A percentile compares a stretch with the other conserved stretches of the same genome.
Conservation (phyloP, 208 protist species). For the Leishmania turanica region DNA sequence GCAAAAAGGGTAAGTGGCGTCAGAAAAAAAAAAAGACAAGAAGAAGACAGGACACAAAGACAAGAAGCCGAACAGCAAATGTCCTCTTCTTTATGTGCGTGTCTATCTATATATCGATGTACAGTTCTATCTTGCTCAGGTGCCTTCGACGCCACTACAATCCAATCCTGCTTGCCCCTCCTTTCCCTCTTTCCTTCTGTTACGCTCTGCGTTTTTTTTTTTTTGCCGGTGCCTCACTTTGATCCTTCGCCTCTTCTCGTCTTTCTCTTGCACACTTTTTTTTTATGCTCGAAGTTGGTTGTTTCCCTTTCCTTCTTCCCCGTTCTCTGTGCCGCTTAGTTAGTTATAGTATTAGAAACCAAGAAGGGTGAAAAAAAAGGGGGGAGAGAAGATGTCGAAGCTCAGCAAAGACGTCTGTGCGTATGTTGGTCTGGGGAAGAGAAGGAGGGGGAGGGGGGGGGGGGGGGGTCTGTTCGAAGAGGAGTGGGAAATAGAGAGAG, state of each 20-base stretch:
- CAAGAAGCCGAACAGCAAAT: background rate
- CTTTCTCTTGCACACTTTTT: background rate
- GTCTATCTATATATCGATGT: constrained; percentile 20
- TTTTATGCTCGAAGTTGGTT: background rate
- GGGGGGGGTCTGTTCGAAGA: background rate
- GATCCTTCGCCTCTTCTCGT: background rate
- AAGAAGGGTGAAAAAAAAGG: background rate
- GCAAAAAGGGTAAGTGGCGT: background rate
- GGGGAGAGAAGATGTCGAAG: constrained; percentile 6
- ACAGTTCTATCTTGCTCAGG: constrained; percentile 8
- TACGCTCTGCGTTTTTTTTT: constrained; percentile 3
- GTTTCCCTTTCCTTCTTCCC: background rate
- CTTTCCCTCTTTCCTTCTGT: constrained; percentile 17
- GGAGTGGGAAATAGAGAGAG: background rate
- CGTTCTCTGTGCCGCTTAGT: background rate
- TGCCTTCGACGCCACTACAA: constrained; percentile 1
- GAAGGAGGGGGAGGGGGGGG: background rate
- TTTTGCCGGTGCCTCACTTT: background rate
- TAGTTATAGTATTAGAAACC: background rate
- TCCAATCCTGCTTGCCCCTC: constrained; percentile 3
- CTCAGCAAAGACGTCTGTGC: background rate
- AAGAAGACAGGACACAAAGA: constrained; percentile 17
- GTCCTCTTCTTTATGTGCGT: background rate
- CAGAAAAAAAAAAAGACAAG: constrained; percentile 3
- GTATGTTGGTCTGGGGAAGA: background rate